Base-by-base conservation (phyloP, 768 basidiomycete species). In the Lepiota brunneoincarnata region DNA sequence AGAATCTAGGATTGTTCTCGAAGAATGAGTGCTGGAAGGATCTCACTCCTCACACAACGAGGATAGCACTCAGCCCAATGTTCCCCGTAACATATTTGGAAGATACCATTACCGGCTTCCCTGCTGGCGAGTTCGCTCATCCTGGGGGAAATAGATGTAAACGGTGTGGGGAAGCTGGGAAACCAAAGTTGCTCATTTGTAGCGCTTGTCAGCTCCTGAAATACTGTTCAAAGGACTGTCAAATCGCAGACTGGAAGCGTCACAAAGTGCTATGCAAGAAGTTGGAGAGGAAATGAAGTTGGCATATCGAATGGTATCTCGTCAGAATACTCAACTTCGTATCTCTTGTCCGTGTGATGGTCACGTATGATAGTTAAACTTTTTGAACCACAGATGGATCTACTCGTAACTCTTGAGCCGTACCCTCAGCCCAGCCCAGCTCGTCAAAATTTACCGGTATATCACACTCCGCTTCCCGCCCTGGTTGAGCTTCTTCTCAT, bases 41-140 rank as follows among this genome's bases (percentile, higher is more conserved):
- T 1, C 60, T 83, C 11, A 72, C 72, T 1, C 72, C 72, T 6
- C 75, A 75, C 48, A 74, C 69, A 12, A 82, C 79, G 1, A 69
- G 83, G 7, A 65, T 74, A 4, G 84, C 80, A 0, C 64, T 86
- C 36, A 69, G 75, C 1, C 84, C 81, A 0, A 64, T 86, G 10
- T 84, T 84, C 48, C 71, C 77, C 0, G 73, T 78, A 14, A 70
- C 80, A 5, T 81, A 77, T 60, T 50, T 81, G 57, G 78, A 82
- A 56, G 54, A 51, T 6, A n/a, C n/a, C 12, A 20, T 15, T 56
- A n/a, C 40, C 15, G 11, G 23, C 10, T 4, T 20, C 26, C 45
- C 21, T 18, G 14, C 42, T 4, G 34, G 23, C 21, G 15, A 21
- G 24, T 10, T 14, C 15, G 10, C n/a, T 24, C 4, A 9, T 20